Evolutionary conservation across 129 eudicot genomes (phyloP).

Genomic region (Helianthus annuus): DNA sequence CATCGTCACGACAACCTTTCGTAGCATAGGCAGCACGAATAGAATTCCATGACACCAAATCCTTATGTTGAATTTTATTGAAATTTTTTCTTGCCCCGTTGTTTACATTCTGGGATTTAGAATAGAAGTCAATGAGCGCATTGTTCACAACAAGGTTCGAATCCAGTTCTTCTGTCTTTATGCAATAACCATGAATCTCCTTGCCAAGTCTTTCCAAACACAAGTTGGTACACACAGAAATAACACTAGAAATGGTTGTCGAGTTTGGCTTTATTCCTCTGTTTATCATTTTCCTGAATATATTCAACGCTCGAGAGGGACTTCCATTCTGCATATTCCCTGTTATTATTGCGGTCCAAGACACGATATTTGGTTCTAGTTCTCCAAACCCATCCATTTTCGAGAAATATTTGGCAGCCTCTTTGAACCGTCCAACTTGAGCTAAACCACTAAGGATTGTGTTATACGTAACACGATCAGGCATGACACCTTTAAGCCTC

Average conservation of each 20-base stretch:
- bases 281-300: slow-evolving; percentile 39
- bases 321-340: slow-evolving; percentile 41
- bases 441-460: slow-evolving; percentile 48
- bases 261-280: slow-evolving; percentile 45
- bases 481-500: slow-evolving; percentile 35
- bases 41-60: slow-evolving; percentile 54
- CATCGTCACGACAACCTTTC: slow-evolving; percentile 40
- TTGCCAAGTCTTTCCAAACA: slow-evolving; percentile 37
- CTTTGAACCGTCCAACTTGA: slow-evolving; percentile 41
- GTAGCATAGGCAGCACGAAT: slow-evolving; percentile 40
- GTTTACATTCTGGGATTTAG: slow-evolving; percentile 29
- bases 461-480: slow-evolving; percentile 47
- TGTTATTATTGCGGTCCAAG: slow-evolving; percentile 52
- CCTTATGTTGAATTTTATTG: slow-evolving; percentile 40
- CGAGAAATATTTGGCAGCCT: slow-evolving; percentile 37
- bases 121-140: slow-evolving; percentile 36
- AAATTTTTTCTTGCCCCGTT: slow-evolving; percentile 34
- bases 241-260: slow-evolving; percentile 42
- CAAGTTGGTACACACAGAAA: slow-evolving; percentile 41
- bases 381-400: slow-evolving; percentile 33
- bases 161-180: slow-evolving; percentile 41
- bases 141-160: slow-evolving; percentile 42
- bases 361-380: slow-evolving; percentile 46
- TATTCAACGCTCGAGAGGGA: slow-evolving; percentile 28
- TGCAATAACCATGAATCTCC: slow-evolving; percentile 52